Base-by-base conservation (phyloP, 768 basidiomycete genomes). In the Amanita pseudoporphyria region DNA sequence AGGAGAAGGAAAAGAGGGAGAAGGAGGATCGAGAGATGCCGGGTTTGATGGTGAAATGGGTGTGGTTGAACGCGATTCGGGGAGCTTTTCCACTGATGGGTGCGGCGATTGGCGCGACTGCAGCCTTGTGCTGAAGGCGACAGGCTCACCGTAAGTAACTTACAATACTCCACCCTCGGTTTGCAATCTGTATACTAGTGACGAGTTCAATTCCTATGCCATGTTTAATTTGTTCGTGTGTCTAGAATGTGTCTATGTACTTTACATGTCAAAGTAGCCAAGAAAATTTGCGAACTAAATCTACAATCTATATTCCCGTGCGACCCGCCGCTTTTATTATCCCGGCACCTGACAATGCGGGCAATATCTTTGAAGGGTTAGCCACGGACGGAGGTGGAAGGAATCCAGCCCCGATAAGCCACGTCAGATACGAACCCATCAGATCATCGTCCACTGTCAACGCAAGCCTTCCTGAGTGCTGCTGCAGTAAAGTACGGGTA, bases 371-470 rank as follows among this genome's bases (percentile, higher is more conserved):
- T 46, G 64, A 62, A 24, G 72, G 65, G 3, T 58, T 57, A 1
- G 56, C 33, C 9, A 58, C 52, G 9, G 69, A 63, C 4, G 88
- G 81, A 5, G 70, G 57, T 5, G 80, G 77, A 45, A 99, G 69
- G 71, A 97, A 98, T 5, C 70, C 86, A 4, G 86, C 91, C 2
- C 77, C 77, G 35, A 97, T 76, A 16, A 98, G 73, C 96, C 96
- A 99, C 6, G 92, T 80, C 14, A 99, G 67, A 64, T 99, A 99
- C 57, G 79, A 68, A 1, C 92, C 94, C 74, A 96, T 79, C 44
- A 93, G 65, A 18, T 70, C 70, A 26, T 83, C 80, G 45, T 81
- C 78, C 33, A 98, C 92, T 0, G 89, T 89, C 54, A 65, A 69
- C 13, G 67, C 69, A 31, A 57, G 56, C 9, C 60, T 59, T 52